Percentiles rank a stretch among this genome's conserved stretches.
Evolutionary conservation across 2,329 filamentous ascomycete species (phyloP).

Genomic region (Bipolaris sorokiniana): DNA sequence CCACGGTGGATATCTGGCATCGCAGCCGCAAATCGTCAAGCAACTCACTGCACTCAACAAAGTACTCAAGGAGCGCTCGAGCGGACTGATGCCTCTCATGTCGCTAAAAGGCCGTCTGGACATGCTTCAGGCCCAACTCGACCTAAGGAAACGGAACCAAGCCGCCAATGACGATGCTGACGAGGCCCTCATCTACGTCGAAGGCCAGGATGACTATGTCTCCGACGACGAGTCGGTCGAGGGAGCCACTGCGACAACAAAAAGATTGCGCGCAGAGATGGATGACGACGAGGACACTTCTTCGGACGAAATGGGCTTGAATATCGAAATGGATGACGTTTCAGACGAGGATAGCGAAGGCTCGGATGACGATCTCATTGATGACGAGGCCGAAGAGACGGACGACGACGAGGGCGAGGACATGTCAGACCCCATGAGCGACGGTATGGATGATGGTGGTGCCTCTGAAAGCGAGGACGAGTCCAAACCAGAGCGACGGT

Average conservation of each 20-base stretch:
- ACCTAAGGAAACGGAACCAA: conserved; percentile 73
- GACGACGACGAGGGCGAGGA: conserved; percentile 56
- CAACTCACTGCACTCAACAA: conserved; percentile 80
- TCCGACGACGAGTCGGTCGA: conserved; percentile 56
- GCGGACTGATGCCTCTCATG: conserved; percentile 79
- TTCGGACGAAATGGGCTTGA: conserved; percentile 63
- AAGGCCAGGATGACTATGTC: conserved; percentile 73
- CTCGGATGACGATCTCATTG: conserved; percentile 54
- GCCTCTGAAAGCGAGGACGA: conserved; percentile 55
- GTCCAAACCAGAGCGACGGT: conserved; percentile 41
- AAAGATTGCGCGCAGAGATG: conserved; percentile 32
- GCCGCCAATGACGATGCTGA: conserved; percentile 66
- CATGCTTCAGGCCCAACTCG: conserved; percentile 89
- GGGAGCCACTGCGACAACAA: conserved; percentile 26
- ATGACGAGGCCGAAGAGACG: conserved; percentile 60
- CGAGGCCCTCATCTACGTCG: conserved; percentile 82
- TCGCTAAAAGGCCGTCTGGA: conserved; percentile 94
- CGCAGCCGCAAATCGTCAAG: conserved; percentile 81
- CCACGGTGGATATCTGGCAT: conserved; percentile 88
- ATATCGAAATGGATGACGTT: conserved; percentile 55
- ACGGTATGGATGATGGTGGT: conserved; percentile 53
- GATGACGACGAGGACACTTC: conserved; percentile 49
- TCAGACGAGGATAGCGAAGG: conserved; percentile 53
- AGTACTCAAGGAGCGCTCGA: conserved; percentile 85
- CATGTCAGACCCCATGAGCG: conserved; percentile 54